Conservation (phyloP, 2,329 filamentous ascomycete species). For the Paramyrothecium roridum region DNA sequence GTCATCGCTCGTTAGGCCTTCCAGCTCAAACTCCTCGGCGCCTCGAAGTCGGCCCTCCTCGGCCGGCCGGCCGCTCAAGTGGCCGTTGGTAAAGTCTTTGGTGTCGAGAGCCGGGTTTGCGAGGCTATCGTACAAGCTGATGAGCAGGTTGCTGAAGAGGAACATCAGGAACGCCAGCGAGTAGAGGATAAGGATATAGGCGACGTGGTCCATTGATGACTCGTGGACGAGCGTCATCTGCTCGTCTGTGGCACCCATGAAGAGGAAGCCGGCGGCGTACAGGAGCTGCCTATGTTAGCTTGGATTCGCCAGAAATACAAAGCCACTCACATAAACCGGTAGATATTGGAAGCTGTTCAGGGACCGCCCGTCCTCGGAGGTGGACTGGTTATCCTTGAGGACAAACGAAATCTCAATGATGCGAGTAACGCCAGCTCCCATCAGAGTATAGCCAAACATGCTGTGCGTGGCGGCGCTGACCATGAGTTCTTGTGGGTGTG, state of each 20-base stretch:
- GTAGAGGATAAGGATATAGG: constrained; percentile 89
- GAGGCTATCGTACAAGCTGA: constrained; percentile 74
- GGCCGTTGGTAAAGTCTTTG: constrained; percentile 36
- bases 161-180: constrained; percentile 88
- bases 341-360: constrained; percentile 60
- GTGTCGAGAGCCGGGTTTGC: constrained; percentile 30
- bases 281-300: constrained; percentile 59
- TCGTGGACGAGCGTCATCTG: constrained; percentile 78
- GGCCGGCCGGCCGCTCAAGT: constrained; percentile 27
- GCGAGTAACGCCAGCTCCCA: constrained; percentile 79
- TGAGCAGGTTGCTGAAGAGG: constrained; percentile 83
- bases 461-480: constrained; percentile 85
- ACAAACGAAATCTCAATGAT: constrained; percentile 93
- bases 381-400: constrained; percentile 65
- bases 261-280: constrained; percentile 89
- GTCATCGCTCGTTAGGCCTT: constrained; percentile 85
- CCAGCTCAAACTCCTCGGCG: constrained; percentile 90
- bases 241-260: constrained; percentile 97
- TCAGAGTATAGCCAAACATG: constrained; percentile 91
- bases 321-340: constrained; percentile 51
- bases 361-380: constrained; percentile 65
- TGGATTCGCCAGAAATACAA: background rate
- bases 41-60: constrained; percentile 65
- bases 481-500: constrained; percentile 79
- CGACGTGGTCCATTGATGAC: constrained; percentile 79